Evolutionary conservation across 495 filamentous ascomycete species (phyloP).

Genomic region (Penicillium salamii): DNA sequence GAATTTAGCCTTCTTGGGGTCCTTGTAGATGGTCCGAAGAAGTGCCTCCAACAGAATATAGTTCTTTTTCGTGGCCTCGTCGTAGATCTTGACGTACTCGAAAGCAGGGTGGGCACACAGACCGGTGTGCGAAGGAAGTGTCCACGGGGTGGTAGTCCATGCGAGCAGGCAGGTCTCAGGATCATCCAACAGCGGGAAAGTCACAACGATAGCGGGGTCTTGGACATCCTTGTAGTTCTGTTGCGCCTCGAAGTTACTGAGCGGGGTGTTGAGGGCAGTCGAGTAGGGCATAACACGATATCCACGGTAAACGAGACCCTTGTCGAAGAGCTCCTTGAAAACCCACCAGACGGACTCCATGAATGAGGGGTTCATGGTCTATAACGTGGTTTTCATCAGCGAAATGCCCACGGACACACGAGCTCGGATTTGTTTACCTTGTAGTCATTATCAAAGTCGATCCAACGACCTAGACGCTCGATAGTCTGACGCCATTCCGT

Average conservation of each 20-base stretch:
- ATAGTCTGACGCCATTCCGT: constrained; percentile 89
- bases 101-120: constrained; percentile 85
- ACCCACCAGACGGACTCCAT: constrained; percentile 99
- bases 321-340: constrained; percentile 88
- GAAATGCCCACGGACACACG: neutral
- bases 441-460: constrained; percentile 98
- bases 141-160: constrained; percentile 98
- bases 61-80: constrained; percentile 75
- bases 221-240: constrained; percentile 94
- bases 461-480: constrained; percentile 90
- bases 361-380: constrained; percentile 91
- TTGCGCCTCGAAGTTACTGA: constrained; percentile 91
- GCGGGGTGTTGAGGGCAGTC: constrained; percentile 81
- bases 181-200: constrained; percentile 77
- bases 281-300: constrained; percentile 94
- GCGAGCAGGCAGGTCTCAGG: constrained; percentile 74
- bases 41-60: constrained; percentile 87
- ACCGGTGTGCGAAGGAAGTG: constrained; percentile 77
- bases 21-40: constrained; percentile 86
- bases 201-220: constrained; percentile 88
- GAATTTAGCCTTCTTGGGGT: constrained; percentile 95
- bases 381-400: neutral
- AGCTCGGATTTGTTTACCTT: constrained; percentile 53
- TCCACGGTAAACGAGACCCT: constrained; percentile 83
- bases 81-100: constrained; percentile 90